Conservation (phyloP, 1,139 yeast genomes). For the Saccharomycopsis crataegensis region DNA sequence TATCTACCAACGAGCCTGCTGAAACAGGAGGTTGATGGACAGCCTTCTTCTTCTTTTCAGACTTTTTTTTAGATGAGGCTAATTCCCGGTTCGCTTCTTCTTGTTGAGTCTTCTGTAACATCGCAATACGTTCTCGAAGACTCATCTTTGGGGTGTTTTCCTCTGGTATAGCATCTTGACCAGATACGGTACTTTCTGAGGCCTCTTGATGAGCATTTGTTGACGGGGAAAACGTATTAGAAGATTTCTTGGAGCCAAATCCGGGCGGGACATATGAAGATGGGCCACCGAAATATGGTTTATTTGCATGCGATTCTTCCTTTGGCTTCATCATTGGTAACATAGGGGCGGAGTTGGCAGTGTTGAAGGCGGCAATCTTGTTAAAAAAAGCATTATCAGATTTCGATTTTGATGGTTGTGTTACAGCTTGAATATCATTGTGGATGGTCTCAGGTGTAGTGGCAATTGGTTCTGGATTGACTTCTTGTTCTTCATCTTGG, state of each 20-base stretch:
- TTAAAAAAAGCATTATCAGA: conserved; percentile 30
- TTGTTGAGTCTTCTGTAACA: conserved; percentile 73
- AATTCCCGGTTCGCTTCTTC: conserved; percentile 74
- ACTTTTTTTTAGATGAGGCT: conserved; percentile 50
- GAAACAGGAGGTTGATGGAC: not conserved
- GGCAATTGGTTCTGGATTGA: not conserved
- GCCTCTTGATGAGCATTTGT: not conserved
- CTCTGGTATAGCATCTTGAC: conserved; percentile 22
- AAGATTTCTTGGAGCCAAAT: conserved; percentile 20
- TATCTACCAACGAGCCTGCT: not conserved
- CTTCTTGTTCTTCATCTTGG: conserved; percentile 2
- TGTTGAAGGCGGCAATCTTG: conserved; percentile 39
- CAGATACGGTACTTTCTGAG: conserved; percentile 16
- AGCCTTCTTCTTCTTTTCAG: conserved; percentile 40
- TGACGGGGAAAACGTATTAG: too few species aligned
- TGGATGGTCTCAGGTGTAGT: not conserved
- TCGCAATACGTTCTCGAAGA: conserved; percentile 77
- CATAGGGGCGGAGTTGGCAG: conserved; percentile 31
- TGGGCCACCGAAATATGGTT: conserved; percentile 32
- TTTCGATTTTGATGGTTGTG: not conserved
- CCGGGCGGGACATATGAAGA: conserved; percentile 39
- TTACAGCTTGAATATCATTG: too few species aligned
- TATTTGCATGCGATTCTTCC: conserved; percentile 31
- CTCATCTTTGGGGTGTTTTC: conserved; percentile 68
- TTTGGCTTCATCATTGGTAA: conserved; percentile 28